These are phyloP conservation scores for Flaveria trinervia DNA, from an alignment of 129 eudicot genomes.

Conservation along the genomic window DNA sequence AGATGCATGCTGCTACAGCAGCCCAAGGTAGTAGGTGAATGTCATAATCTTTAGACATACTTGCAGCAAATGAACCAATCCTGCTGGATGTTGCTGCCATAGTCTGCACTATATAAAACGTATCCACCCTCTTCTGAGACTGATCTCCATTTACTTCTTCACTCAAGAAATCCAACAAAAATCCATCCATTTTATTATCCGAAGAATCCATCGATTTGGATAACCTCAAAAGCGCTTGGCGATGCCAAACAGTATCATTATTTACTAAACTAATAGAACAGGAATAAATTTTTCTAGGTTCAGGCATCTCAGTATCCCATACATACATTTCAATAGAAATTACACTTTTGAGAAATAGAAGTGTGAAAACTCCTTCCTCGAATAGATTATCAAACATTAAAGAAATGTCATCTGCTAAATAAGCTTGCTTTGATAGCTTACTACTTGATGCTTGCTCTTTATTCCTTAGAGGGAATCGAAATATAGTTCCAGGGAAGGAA, in stretches of 20 bases:
- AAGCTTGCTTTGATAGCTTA: conserved; percentile 94
- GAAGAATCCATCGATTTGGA: conserved; percentile 50
- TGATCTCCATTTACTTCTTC: conserved; percentile 58
- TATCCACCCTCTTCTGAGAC: conserved; percentile 58
- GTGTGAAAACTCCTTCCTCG: conserved; percentile 80
- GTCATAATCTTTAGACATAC: conserved; percentile 84
- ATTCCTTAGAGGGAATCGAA: conserved; percentile 92
- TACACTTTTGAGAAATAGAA: conserved; percentile 80
- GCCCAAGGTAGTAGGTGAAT: conserved; percentile 98
- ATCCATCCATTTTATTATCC: conserved; percentile 61
- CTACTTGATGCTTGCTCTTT: conserved; percentile 86
- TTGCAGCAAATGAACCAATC: conserved; percentile 82
- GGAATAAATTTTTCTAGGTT: conserved; percentile 72
- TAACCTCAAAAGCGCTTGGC: conserved; percentile 78
- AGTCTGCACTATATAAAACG: conserved; percentile 78
- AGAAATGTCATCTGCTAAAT: conserved; percentile 73
- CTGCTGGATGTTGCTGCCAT: conserved; percentile 94
- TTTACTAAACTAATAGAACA: conserved; percentile 61
- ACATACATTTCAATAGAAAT: conserved; percentile 78
- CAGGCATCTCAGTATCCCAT: conserved; percentile 78
- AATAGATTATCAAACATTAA: conserved; percentile 71
- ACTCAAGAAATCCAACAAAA: conserved; percentile 73
- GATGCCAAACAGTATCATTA: conserved; percentile 67
- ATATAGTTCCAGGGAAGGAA: conserved; percentile 84
- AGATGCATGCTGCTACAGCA: conserved; percentile 93